Percentiles rank a stretch among this genome's conserved stretches.
phyloP scores from a whole-genome alignment of 331 rosid species.

The Spiraea crenata region DNA sequence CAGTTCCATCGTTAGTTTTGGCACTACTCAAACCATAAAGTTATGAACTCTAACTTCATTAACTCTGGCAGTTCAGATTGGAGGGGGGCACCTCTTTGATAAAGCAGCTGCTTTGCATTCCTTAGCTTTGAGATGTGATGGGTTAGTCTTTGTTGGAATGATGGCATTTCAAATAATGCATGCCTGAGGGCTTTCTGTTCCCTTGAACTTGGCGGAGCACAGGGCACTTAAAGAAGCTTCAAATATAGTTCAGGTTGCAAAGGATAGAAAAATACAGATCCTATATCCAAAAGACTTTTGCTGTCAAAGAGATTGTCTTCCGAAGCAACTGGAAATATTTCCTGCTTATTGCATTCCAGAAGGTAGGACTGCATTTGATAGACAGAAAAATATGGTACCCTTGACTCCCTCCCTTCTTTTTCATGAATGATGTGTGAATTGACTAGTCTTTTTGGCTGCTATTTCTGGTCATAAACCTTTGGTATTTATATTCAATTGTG shows the following conservation, averaged over 20 bases:
- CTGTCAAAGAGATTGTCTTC: too few species aligned
- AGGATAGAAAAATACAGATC: conserved; percentile 46
- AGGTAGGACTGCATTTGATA: neutral
- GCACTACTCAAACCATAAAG: neutral
- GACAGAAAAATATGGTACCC: neutral
- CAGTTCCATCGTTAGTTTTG: neutral
- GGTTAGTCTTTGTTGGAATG: conserved; percentile 72
- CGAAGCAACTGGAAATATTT: too few species aligned
- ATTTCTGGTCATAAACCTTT: too few species aligned
- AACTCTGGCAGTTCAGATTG: conserved; percentile 54
- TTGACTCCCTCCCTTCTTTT: neutral
- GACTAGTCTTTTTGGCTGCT: too few species aligned
- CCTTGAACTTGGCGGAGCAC: conserved; percentile 47
- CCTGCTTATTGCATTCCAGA: too few species aligned
- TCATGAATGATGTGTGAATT: too few species aligned
- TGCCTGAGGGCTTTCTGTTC: conserved; percentile 64
- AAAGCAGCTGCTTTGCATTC: conserved; percentile 47
- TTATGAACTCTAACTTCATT: conserved; percentile 20
- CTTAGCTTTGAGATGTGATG: conserved; percentile 70
- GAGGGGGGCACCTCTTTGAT: conserved; percentile 50
- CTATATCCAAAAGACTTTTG: conserved; percentile 72
- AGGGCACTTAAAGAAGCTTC: conserved; percentile 48
- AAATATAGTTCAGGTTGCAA: conserved; percentile 48
- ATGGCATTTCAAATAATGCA: conserved; percentile 88
- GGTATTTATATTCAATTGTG: too few species aligned